Evolutionary conservation across 129 eudicot genomes (phyloP).

Genomic region (Centella asiatica): DNA sequence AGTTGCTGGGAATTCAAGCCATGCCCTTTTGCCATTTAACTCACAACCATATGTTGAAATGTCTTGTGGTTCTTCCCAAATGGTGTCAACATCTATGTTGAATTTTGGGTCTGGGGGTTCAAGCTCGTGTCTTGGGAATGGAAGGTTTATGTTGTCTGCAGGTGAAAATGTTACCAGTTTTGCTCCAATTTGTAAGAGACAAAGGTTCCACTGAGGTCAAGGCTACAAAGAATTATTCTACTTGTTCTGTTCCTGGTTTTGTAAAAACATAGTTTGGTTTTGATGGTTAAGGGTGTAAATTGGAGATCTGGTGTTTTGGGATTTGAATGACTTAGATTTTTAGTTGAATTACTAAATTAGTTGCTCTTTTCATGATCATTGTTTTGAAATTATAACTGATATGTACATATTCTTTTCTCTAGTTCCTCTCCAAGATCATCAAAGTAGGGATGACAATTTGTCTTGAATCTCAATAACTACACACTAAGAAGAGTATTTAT

Average conservation of each 20-base stretch:
- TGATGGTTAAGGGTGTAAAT: conserved; percentile 6
- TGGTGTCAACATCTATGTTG: conserved; percentile 22
- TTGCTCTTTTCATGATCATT: neutral
- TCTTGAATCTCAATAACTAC: no score
- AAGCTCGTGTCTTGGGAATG: conserved; percentile 18
- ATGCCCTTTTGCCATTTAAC: conserved; percentile 11
- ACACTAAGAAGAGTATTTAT: no score
- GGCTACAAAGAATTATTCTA: neutral
- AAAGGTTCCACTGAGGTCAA: conserved; percentile 33
- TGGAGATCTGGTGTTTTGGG: conserved; percentile 13
- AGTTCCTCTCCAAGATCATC: neutral
- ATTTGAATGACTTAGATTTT: conserved; percentile 4
- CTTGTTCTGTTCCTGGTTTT: neutral
- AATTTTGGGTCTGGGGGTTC: conserved; percentile 23
- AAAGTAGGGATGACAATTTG: no score
- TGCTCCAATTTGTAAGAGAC: conserved; percentile 39
- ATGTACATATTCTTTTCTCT: neutral
- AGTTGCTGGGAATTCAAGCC: conserved; percentile 8
- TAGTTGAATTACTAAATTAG: neutral
- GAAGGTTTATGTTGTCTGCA: conserved; percentile 15
- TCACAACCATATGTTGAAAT: conserved; percentile 19
- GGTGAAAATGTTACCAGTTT: conserved; percentile 13
- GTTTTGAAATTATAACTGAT: neutral
- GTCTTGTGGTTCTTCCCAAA: conserved; percentile 36
- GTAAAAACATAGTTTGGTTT: neutral